Evolutionary conservation across 768 basidiomycete species (phyloP).

Genomic region (Tylopilus subfusipes): DNA sequence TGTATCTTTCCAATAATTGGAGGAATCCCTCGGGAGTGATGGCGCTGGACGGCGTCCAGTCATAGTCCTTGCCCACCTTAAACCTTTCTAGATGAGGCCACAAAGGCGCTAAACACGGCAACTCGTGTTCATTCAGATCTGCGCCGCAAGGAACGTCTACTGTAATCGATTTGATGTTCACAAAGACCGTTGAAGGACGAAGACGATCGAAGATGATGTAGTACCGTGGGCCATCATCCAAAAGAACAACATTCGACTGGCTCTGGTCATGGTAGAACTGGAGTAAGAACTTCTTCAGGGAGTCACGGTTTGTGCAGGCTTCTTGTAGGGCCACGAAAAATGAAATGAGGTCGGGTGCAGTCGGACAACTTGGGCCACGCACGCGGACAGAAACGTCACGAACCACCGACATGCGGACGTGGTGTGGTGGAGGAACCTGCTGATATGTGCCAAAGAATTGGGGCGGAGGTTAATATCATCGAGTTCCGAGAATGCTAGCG

Average conservation of each 20-base stretch:
- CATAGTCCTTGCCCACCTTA: no score
- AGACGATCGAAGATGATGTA: not conserved
- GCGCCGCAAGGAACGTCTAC: not conserved
- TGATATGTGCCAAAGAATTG: not conserved
- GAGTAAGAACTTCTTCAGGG: not conserved
- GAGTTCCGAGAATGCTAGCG: not conserved
- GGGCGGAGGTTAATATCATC: not conserved
- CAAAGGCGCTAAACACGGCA: no score
- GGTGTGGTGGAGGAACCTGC: not conserved
- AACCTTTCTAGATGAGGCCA: no score
- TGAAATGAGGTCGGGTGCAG: not conserved
- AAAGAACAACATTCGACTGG: not conserved
- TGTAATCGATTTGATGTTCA: slow-evolving; percentile 1
- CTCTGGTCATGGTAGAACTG: not conserved
- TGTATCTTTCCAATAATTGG: slow-evolving; percentile 12
- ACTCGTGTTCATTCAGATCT: no score
- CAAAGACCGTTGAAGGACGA: not conserved
- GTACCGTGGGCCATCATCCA: not conserved
- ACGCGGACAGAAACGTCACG: not conserved
- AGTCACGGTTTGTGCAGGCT: not conserved
- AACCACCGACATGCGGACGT: not conserved
- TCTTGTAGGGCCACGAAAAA: not conserved
- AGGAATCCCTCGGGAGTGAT: slow-evolving; percentile 12
- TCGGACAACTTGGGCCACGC: not conserved
- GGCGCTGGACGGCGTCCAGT: no score